Base-by-base conservation (phyloP, 2,329 filamentous ascomycete genomes). In the Fusarium sp. region DNA sequence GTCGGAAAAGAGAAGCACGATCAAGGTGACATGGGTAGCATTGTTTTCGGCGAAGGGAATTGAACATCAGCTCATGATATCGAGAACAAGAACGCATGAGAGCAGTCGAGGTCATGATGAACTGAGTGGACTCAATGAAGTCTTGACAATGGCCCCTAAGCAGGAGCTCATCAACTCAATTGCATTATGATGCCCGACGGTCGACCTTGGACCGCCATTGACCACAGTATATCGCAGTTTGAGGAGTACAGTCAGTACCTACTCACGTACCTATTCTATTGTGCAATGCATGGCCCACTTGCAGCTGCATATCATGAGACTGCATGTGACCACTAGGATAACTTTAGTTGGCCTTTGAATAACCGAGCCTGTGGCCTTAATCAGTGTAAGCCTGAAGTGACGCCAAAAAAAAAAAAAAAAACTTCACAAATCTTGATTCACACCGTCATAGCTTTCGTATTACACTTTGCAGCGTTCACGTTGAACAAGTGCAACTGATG, bases 261-360 rank as follows among this genome's bases (percentile, higher is more conserved):
- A 20, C n/a, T n/a, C n/a, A n/a, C n/a, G n/a, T n/a, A n/a, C n/a
- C n/a, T 53, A 36, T 38, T 33, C 35, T 26, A 31, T 31, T 24
- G 22, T 38, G 30, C 24, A 47, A 16, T 55, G 33, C 28, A 54
- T 51, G 50, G 39, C 33, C 70, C 61, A 70, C 65, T 18, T 51
- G 28, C 31, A 50, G 56, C 60, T 66, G 54, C 65, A 61, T 61
- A 70, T 72, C 60, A 72, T 62, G 48, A 73, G 38, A 47, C 53
- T 50, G 51, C 36, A 70, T 66, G 47, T 56, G 44, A 44, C 55
- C 50, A 39, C 55, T 16, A 14, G 33, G 24, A 53, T 56, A 39
- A 50, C 22, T 45, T 36, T 14, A 20, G 16, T 20, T 30, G 48
- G 24, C 28, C 20, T 28, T 31, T 12, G 15, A 15, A 33, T 35